Evolutionary conservation across 768 basidiomycete species (phyloP), one percentile per base, ranked within the genome.

Genomic region (Daedaleopsis sinensis): DNA sequence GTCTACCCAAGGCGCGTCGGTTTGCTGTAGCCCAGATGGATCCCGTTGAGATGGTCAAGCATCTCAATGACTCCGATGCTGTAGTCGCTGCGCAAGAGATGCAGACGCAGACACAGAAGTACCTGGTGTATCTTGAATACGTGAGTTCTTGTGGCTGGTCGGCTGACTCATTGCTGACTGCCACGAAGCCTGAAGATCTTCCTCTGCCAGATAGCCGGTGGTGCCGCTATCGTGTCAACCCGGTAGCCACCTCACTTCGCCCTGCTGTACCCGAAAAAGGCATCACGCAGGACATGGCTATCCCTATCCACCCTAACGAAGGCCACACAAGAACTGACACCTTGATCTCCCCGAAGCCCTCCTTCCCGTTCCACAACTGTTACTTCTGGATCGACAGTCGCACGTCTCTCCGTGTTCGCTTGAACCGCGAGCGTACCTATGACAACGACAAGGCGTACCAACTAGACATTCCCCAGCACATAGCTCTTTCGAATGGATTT

Each of bases 271-370:
- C 59, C 3, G 51, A 44, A 27, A 24, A 24, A 6, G 43, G 27
- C 35, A 27, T 59, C 50, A 37, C 51, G 12, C 24, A 39, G n/a
- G 58, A 59, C 43, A 59, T 59, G 58, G 52, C 27, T 13, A 37
- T 47, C 19, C 58, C 58, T 11, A 52, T 59, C 51, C 46, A 36
- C 23, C 58, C 58, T 5, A 59, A 59, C 58, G 52, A 50, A 5
- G 7, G 15, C 32, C 51, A 37, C 21, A 39, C 58, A 15, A 4
- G 32, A 9, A 32, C 5, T 21, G 35, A 11, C 11, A 27, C 42
- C 24, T n/a, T 13, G 12, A 15, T 59, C n/a, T 12, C 16, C 2
- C 19, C 51, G 1, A 37, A 21, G 7, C 51, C 39, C 5, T 10
- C 5, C 23, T 59, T 59, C 43, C 58, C 58, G 1, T 52, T 52